phyloP scores from a whole-genome alignment of 2,329 filamentous ascomycete genomes.

The Exophiala lecanii-corni region DNA sequence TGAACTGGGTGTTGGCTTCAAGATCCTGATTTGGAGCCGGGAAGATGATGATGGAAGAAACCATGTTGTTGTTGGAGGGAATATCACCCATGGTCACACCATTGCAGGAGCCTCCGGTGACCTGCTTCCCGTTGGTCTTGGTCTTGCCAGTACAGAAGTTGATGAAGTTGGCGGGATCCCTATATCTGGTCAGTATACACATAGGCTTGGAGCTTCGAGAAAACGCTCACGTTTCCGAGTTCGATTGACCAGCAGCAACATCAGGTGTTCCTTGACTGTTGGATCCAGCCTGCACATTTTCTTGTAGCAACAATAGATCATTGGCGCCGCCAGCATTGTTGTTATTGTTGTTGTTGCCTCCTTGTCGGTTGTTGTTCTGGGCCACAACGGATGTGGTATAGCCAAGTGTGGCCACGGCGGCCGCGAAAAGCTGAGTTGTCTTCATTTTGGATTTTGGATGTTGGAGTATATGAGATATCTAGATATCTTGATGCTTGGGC shows the following conservation, averaged over 20 bases:
- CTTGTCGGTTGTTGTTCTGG: conserved; percentile 15
- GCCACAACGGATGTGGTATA: conserved; percentile 15
- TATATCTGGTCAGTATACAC: conserved; percentile 15
- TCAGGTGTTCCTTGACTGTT: conserved; percentile 12
- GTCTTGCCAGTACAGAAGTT: conserved; percentile 54
- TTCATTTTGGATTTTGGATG: conserved; percentile 13
- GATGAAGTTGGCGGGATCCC: conserved; percentile 52
- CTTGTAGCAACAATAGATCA: conserved; percentile 9
- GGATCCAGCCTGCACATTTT: conserved; percentile 21
- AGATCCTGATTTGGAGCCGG: conserved; percentile 43
- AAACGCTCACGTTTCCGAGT: conserved; percentile 20
- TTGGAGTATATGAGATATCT: too few relatives aligned
- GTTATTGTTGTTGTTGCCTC: conserved; percentile 20
- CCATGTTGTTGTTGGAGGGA: conserved; percentile 48
- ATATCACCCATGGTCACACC: conserved; percentile 57
- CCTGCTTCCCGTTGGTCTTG: conserved; percentile 52
- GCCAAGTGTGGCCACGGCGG: conserved; percentile 16
- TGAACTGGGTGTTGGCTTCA: conserved; percentile 42
- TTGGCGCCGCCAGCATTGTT: conserved; percentile 20
- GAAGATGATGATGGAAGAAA: conserved; percentile 49
- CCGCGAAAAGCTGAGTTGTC: conserved; percentile 18
- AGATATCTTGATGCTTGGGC: too few relatives aligned
- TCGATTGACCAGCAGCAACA: conserved; percentile 13
- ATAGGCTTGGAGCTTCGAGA: neutral
- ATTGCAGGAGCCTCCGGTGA: conserved; percentile 51